Evolutionary conservation across 352 stramenopile genomes (phyloP), one percentile per base, ranked within the genome.

Genomic region (Globisporangium rhizosaccharum): DNA sequence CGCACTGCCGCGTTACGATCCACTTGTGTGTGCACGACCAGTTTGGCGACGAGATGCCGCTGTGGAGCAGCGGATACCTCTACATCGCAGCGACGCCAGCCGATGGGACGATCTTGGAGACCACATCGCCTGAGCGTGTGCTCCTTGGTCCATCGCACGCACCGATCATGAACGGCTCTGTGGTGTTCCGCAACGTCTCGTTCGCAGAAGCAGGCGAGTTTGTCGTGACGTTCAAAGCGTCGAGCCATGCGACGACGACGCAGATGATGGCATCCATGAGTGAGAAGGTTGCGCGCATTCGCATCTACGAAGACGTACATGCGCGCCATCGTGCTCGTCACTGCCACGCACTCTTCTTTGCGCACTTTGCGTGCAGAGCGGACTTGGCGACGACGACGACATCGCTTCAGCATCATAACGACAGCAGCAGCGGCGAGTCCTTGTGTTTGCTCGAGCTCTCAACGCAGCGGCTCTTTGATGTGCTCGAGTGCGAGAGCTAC

Each of bases 1-100:
- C 79, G 0, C 68, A 71, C 37, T 91, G 79, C 49, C 56, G 61
- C 2, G 46, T 87, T 30, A 63, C 62, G 15, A 53, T 88, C 18
- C 59, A 67, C 26, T 7, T 83, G 15, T 65, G 70, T 15, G 64
- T 85, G 12, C 45, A 85, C 8, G 75, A 88, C 55, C 81, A 90
- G 65, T 90, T 84, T 26, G 70, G 68, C 30, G 60, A 76, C 48
- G 53, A 68, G 2, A 76, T 88, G 64, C 23, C 59, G 18, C 59
- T 2, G 15, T 54, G 62, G 56, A 65, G 26, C 10, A 47, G 47
- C 18, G 63, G 68, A 11, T 72, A 73, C 36, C 44, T 87, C 8
- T 47, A 73, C 42, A 33, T 73, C 9, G 33, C 41, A 8, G 70
- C 63, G 53, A 53, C 23, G 23, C 41, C 36, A 20, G 61, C 25